Evolutionary conservation across 441 rosid species (phyloP), one percentile per base, ranked within the genome.

Genomic region (Mallotus japonicus): DNA sequence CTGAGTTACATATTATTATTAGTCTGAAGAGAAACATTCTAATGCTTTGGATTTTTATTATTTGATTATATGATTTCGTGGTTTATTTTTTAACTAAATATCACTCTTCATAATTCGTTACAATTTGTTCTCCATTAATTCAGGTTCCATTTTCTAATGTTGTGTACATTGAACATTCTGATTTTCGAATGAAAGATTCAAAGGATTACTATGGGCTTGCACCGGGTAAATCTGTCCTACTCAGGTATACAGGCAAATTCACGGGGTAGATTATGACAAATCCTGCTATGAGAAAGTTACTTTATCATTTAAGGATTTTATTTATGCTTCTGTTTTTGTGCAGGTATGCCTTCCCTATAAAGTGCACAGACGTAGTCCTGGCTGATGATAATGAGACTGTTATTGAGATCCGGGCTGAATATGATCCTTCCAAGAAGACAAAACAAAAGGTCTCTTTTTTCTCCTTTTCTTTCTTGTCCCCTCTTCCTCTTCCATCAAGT

Each of bases 201-300:
- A 90, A 91, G 80, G 97, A 90, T 80, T 95, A 85, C 76, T 95
- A 90, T 73, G 99, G 99, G 66, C 95, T 95, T 55, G 95, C 97
- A 62, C 99, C 90, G 56, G 97, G 97, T 73, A 95, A 93, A 88
- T 93, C 94, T 34, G 93, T 83, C 66, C 78, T 93, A 55, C 92
- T 93, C 65, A 89, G 97, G 97, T 90, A 83, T 76, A 72, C 56
- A 49, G 8, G 20, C 3, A 47, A 60, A 32, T 58, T 58, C 24
- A 60, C 34, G 17, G 16, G 62, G 28, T 8, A 58, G 57, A 71
- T 37, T 59, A 50, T 20, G 17, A 2, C 22, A 44, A 46, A 55
- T 46, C 50, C 24, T 63, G 32, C 51, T 55, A 49, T 46, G 62
- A 53, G 20, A 61, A 54, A 55, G 66, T n/a, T 54, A 28, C 53